Evolutionary conservation across 2,329 filamentous ascomycete species (phyloP).

Genomic region (Albophoma yamanashiensis): DNA sequence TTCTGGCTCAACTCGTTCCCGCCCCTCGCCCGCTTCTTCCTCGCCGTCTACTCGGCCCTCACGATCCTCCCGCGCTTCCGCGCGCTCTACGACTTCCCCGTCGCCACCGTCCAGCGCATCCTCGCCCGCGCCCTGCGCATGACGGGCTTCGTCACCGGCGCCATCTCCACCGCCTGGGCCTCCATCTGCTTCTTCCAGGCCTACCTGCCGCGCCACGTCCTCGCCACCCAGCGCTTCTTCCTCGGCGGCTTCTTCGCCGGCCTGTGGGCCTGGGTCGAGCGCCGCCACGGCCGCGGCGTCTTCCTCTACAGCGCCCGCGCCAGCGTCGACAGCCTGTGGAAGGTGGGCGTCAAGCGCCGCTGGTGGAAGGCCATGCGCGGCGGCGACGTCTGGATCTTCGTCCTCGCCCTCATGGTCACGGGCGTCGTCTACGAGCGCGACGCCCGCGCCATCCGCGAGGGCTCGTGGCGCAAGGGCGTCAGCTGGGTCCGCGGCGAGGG

Average conservation of each 20-base stretch:
- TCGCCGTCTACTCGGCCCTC: slow-evolving; percentile 61
- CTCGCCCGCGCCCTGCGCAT: slow-evolving; percentile 61
- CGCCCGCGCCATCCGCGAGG: slow-evolving; percentile 56
- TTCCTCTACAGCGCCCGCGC: slow-evolving; percentile 71
- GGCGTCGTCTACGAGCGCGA: slow-evolving; percentile 68
- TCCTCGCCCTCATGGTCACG: slow-evolving; percentile 65
- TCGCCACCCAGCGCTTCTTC: slow-evolving; percentile 83
- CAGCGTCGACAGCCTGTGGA: slow-evolving; percentile 80
- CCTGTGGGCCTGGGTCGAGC: slow-evolving; percentile 71
- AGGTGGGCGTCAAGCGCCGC: slow-evolving; percentile 81
- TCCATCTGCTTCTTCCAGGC: slow-evolving; percentile 82
- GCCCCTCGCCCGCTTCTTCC: slow-evolving; percentile 64
- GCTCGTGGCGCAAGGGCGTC: slow-evolving; percentile 58
- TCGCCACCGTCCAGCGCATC: slow-evolving; percentile 55
- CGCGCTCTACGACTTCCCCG: slow-evolving; percentile 56
- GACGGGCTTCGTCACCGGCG: slow-evolving; percentile 62
- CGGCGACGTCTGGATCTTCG: slow-evolving; percentile 78
- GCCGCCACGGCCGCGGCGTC: slow-evolving; percentile 50
- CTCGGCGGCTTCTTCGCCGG: slow-evolving; percentile 79
- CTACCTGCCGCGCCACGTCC: slow-evolving; percentile 59
- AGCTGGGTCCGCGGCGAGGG: slow-evolving; percentile 67
- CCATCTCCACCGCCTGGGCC: slow-evolving; percentile 82
- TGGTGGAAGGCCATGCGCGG: slow-evolving; percentile 78
- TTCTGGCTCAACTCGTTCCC: slow-evolving; percentile 84
- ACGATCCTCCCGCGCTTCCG: slow-evolving; percentile 56